These are phyloP conservation scores for Vanrija pseudolonga DNA, from an alignment of 1,284 basidiomycete species.

Conservation along the genomic window DNA sequence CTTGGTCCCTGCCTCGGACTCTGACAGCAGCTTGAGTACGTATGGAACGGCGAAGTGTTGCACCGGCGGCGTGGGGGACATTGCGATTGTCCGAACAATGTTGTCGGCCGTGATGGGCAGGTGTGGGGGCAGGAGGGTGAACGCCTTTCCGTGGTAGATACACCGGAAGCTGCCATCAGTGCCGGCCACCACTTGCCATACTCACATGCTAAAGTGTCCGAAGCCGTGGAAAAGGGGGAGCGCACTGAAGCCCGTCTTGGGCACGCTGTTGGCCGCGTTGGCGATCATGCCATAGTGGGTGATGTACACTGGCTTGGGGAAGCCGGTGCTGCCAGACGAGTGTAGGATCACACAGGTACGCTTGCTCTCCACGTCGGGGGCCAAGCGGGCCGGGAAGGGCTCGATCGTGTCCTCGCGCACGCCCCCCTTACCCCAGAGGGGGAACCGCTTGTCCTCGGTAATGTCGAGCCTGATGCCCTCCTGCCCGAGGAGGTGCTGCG, in stretches of 20 bases:
- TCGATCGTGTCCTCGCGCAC: constrained; percentile 44
- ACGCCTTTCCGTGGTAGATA: constrained; percentile 51
- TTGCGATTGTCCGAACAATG: constrained; percentile 42
- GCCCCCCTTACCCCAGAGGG: constrained; percentile 52
- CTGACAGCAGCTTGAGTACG: constrained; percentile 54
- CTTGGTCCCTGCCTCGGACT: constrained; percentile 54
- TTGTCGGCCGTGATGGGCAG: constrained; percentile 57
- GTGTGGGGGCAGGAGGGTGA: constrained; percentile 57
- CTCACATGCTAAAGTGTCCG: constrained; percentile 54
- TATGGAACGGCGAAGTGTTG: constrained; percentile 52
- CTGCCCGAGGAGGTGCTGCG: constrained; percentile 36
- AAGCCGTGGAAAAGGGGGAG: constrained; percentile 55
- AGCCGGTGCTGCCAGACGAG: constrained; percentile 59
- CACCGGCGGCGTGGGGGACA: constrained; percentile 42
- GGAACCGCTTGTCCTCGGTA: constrained; percentile 50
- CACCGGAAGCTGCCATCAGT: constrained; percentile 38
- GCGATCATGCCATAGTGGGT: constrained; percentile 45
- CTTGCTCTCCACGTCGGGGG: constrained; percentile 52
- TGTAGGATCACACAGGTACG: constrained; percentile 59
- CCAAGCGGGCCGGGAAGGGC: constrained; percentile 48
- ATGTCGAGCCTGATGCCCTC: constrained; percentile 43
- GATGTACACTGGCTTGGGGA: constrained; percentile 48
- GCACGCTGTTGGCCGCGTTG: constrained; percentile 36
- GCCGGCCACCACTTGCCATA: constrained; percentile 5
- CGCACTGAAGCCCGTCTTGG: constrained; percentile 54